Evolutionary conservation across 306 rosid species (phyloP).

Genomic region (Albizia julibrissin): DNA sequence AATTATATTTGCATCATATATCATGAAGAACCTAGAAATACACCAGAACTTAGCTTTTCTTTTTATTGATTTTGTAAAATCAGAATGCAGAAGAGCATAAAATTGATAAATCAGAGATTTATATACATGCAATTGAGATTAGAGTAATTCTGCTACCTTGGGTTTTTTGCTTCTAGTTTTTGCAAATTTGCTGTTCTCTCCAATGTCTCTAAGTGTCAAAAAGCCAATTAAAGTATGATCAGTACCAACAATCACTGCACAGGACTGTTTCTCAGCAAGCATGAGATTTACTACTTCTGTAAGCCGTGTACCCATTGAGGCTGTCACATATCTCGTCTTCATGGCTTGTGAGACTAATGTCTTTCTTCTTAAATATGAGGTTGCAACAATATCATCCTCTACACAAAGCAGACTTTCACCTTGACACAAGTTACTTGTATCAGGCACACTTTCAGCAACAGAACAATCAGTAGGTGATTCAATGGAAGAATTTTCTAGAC

Average conservation of each 20-base stretch:
- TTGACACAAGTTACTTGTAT: conserved; percentile 58
- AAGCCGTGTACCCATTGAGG: conserved; percentile 63
- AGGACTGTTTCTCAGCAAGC: conserved; percentile 86
- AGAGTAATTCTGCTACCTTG: conserved; percentile 54
- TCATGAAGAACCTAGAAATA: background rate
- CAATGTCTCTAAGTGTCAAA: conserved; percentile 72
- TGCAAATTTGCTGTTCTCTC: conserved; percentile 60
- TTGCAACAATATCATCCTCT: conserved; percentile 49
- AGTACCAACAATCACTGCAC: conserved; percentile 75
- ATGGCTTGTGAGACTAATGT: conserved; percentile 83
- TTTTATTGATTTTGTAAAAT: background rate
- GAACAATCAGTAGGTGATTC: conserved; percentile 43
- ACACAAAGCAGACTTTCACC: conserved; percentile 76
- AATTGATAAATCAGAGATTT: conserved; percentile 1
- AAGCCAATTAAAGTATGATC: conserved; percentile 71
- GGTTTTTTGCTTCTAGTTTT: conserved; percentile 54
- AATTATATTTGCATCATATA: background rate
- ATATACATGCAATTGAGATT: conserved; percentile 24
- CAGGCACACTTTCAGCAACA: conserved; percentile 39
- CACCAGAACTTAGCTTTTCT: conserved; percentile 6
- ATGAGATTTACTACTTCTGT: conserved; percentile 75
- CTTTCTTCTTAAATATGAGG: conserved; percentile 46
- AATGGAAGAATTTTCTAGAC: conserved; percentile 39
- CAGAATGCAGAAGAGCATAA: conserved; percentile 5
- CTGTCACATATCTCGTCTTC: conserved; percentile 76